Evolutionary conservation across 805 yeast genomes (phyloP).

Genomic region (Candida maesae): DNA sequence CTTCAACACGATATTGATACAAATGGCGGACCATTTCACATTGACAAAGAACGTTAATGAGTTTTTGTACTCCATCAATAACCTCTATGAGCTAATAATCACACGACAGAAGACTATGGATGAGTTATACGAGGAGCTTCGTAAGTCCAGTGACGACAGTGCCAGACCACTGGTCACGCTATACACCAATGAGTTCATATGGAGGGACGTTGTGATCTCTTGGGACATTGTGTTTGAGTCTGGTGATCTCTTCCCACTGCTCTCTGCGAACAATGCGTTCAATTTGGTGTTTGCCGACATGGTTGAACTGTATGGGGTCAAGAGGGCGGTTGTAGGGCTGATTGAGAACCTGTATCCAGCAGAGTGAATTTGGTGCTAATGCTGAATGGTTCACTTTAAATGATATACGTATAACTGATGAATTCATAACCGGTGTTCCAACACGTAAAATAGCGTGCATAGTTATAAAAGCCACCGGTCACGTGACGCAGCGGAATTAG

Average conservation of each 20-base stretch:
- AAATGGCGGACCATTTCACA: constrained; percentile 7
- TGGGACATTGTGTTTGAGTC: constrained; percentile 17
- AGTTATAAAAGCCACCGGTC: too few species aligned
- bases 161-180: not conserved
- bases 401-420: too few species aligned
- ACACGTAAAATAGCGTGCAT: too few species aligned
- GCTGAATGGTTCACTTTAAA: too few species aligned
- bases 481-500: too few species aligned
- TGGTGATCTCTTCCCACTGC: constrained; percentile 8
- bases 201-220: constrained; percentile 3
- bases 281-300: constrained; percentile 14
- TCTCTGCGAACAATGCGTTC: constrained; percentile 12
- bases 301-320: constrained; percentile 13
- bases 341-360: constrained; percentile 4
- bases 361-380: too few species aligned
- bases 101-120: constrained; percentile 11
- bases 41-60: constrained; percentile 21
- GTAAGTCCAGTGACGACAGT: not conserved
- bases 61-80: constrained; percentile 19
- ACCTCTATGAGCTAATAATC: constrained; percentile 13
- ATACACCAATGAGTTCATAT: constrained; percentile 1
- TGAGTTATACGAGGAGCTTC: constrained; percentile 6
- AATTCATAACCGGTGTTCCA: too few species aligned
- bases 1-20: constrained; percentile 17
- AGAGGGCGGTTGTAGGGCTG: constrained; percentile 9